These are phyloP conservation scores for Nepenthes mirabilis DNA, from an alignment of 148 eudicot genomes.

Conservation along the genomic window DNA sequence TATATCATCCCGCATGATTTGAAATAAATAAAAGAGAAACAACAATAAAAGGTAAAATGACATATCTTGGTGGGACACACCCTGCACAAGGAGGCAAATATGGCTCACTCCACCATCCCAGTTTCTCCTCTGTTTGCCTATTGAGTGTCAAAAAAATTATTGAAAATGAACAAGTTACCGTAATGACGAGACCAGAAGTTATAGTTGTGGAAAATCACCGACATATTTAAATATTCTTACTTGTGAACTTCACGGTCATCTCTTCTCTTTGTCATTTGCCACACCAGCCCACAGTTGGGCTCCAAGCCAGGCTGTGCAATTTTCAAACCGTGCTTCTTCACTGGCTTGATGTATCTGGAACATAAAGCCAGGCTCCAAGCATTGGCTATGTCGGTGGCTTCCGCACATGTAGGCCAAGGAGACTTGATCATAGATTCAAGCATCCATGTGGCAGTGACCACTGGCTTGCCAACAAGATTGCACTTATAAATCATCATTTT, in stretches of 20 bases:
- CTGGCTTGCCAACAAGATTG: neutral
- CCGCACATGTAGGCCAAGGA: neutral
- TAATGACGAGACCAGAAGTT: too few relatives aligned
- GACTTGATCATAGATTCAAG: constrained; percentile 1
- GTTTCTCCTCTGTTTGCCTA: constrained; percentile 49
- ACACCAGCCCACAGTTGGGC: constrained; percentile 28
- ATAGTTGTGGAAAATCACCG: too few relatives aligned
- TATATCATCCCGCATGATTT: too few relatives aligned
- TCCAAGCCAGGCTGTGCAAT: constrained; percentile 94
- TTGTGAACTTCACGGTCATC: constrained; percentile 65
- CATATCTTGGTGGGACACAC: constrained; percentile 17
- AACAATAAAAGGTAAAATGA: too few relatives aligned
- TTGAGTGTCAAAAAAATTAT: neutral
- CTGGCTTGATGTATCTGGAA: constrained; percentile 64
- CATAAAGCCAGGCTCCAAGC: neutral
- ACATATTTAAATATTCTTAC: constrained; percentile 23
- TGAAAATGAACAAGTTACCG: too few relatives aligned
- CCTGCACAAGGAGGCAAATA: constrained; percentile 82
- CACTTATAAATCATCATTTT: constrained; percentile 2
- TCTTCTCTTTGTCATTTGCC: constrained; percentile 68
- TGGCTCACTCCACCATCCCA: constrained; percentile 60
- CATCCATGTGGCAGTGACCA: constrained; percentile 1
- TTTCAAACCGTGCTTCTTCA: constrained; percentile 78
- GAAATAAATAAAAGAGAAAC: too few relatives aligned
- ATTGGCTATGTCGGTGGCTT: neutral